Evolutionary conservation across 805 yeast species (phyloP), one percentile per base, ranked within the genome.

Genomic region (Ogataea sp.): DNA sequence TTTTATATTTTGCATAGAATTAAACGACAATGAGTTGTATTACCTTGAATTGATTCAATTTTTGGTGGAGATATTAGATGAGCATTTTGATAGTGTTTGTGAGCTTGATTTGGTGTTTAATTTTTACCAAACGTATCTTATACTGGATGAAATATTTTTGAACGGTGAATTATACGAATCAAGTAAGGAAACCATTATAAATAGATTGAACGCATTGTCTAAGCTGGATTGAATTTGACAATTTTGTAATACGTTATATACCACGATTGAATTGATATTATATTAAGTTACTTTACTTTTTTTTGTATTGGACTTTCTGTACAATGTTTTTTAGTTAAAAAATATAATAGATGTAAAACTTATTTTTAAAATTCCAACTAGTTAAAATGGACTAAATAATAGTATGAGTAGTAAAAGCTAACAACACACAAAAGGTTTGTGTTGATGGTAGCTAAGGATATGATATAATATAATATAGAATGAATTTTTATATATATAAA

Each of bases 81-180:
- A 79, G 11, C 86, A 80, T 56, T 90, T 90, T 52, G 82, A 87
- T 47, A 87, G 80, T 52, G 97, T 90, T 7, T 89, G 97, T 62
- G 97, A 90, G 61, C 69, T 90, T 48, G 97, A 90, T 57, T 70
- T 93, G 41, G 94, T 93, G 17, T 93, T 89, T 67, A 87, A 88
- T 60, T 90, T 90, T 61, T 80, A 81, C 67, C 86, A 83, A 58
- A 80, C 86, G 11, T 85, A 88, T 58, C 70, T 74, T 39, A 82
- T 88, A 8, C 58, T 93, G 43, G 97, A 93, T 57, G 96, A 89
- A 59, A 71, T 93, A 56, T 86, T 82, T 51, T 55, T 86, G 35
- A 95, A 89, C 11, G 98, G 98, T 11, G 97, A 93, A 57, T 20
- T 89, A 11, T 87, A 83, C 55, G 96, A 88, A 54, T 83, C 88